Percentiles rank a stretch among this genome's conserved stretches.
phyloP scores from a whole-genome alignment of 257 asterid genomes.

The Solanum virginianum region DNA sequence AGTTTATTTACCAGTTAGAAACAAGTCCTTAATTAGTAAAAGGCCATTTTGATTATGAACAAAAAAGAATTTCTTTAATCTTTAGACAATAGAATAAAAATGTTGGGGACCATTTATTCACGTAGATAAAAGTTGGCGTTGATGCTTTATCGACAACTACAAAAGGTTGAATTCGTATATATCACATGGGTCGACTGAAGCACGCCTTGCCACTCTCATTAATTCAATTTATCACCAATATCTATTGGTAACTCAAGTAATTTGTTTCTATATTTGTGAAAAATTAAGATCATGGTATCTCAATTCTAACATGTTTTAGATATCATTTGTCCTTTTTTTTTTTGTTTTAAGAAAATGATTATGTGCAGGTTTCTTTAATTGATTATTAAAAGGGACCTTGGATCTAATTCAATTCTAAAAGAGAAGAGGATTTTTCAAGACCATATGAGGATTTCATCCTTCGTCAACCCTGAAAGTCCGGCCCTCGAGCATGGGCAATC shows the following conservation, averaged over 20 bases:
- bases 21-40: neutral
- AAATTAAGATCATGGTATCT: neutral
- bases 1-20: neutral
- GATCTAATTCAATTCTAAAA: neutral
- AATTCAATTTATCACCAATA: neutral
- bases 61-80: neutral
- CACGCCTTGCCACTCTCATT: neutral
- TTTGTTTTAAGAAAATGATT: too few species aligned
- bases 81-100: neutral
- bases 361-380: neutral
- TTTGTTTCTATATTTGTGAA: neutral
- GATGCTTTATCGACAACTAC: slow-evolving; percentile 56
- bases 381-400: neutral
- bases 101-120: slow-evolving; percentile 37
- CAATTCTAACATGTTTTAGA: neutral
- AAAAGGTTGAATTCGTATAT: slow-evolving; percentile 24
- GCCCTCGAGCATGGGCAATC: neutral
- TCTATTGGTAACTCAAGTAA: neutral
- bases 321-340: neutral
- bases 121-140: slow-evolving; percentile 27
- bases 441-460: neutral
- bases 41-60: neutral
- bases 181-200: slow-evolving; percentile 36
- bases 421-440: neutral
- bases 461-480: accelerated